phyloP scores from a whole-genome alignment of 1,284 basidiomycete species.

The Malassezia vespertilionis region DNA sequence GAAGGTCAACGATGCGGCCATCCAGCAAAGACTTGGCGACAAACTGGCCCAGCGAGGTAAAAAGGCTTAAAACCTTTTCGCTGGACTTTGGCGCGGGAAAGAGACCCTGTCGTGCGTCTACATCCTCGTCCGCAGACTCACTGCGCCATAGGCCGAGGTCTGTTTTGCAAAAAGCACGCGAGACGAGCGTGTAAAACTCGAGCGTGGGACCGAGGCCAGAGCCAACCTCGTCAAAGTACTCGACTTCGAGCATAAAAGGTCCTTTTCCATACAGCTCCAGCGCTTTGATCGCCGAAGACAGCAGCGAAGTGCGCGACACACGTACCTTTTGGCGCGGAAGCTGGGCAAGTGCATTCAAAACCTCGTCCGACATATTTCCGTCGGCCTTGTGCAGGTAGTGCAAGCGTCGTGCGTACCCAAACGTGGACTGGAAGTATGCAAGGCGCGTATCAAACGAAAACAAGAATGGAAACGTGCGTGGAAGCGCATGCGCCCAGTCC shows the following conservation, averaged over 20 bases:
- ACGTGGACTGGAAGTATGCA: constrained; percentile 90
- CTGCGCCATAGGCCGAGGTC: constrained; percentile 77
- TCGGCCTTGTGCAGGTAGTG: constrained; percentile 62
- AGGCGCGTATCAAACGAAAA: constrained; percentile 97
- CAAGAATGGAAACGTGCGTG: constrained; percentile 88
- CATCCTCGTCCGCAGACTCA: constrained; percentile 47
- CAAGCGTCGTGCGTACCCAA: constrained; percentile 88
- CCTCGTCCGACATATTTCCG: constrained; percentile 57
- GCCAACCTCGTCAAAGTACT: constrained; percentile 98
- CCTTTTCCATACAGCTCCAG: constrained; percentile 87
- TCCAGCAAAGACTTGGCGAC: constrained; percentile 96
- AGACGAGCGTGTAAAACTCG: constrained; percentile 90
- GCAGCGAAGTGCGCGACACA: constrained; percentile 81
- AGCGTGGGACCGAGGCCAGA: constrained; percentile 96
- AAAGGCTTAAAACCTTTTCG: constrained; percentile 55
- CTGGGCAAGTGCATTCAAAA: constrained; percentile 78
- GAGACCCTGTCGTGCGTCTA: constrained; percentile 61
- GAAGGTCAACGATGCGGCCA: constrained; percentile 90
- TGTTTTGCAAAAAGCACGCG: constrained; percentile 77
- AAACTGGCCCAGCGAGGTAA: constrained; percentile 85
- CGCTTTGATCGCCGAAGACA: constrained; percentile 95
- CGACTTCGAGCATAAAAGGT: constrained; percentile 84
- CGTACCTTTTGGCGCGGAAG: constrained; percentile 91
- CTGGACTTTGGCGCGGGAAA: constrained; percentile 55
- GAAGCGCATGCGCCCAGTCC: constrained; percentile 88